These are phyloP conservation scores for Leucocoprinus leucothites DNA, from an alignment of 768 basidiomycete genomes.

Conservation along the genomic window DNA sequence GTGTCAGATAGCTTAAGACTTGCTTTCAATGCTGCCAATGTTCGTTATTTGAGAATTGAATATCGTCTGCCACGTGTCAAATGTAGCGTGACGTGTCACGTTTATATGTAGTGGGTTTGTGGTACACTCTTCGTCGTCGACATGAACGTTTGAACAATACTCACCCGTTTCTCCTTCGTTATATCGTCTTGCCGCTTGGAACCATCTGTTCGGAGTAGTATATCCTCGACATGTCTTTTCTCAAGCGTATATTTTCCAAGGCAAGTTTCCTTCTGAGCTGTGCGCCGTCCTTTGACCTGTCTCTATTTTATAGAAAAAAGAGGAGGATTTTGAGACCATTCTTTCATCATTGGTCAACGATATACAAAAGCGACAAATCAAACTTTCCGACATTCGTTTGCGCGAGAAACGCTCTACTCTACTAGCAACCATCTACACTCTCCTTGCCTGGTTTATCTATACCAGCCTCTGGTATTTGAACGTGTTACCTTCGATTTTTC, in stretches of 20 bases:
- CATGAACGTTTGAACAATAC: conserved; percentile 9
- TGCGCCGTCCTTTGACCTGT: not conserved
- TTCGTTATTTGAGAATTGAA: too few species aligned
- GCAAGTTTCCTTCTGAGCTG: conserved; percentile 14
- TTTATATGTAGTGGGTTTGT: too few species aligned
- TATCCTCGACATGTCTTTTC: conserved; percentile 22
- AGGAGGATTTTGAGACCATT: conserved; percentile 77
- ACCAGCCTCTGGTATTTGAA: conserved; percentile 72
- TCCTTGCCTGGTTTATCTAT: conserved; percentile 72
- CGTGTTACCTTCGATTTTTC: conserved; percentile 42
- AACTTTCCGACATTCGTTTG: conserved; percentile 79
- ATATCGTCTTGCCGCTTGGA: not conserved
- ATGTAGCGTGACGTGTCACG: conserved; percentile 1
- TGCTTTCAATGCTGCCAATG: too few species aligned
- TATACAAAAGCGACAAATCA: conserved; percentile 70
- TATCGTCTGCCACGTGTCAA: not conserved
- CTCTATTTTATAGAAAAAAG: conserved; percentile 34
- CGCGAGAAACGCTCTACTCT: conserved; percentile 79
- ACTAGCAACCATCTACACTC: conserved; percentile 73
- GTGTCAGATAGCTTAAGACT: too few species aligned
- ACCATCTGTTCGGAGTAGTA: not conserved
- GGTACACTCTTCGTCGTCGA: conserved; percentile 2
- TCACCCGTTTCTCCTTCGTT: too few species aligned
- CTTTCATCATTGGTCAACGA: conserved; percentile 63
- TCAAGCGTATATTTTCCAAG: conserved; percentile 29